Evolutionary conservation across 768 basidiomycete genomes (phyloP).

Genomic region (Pleurotus cornucopiae): DNA sequence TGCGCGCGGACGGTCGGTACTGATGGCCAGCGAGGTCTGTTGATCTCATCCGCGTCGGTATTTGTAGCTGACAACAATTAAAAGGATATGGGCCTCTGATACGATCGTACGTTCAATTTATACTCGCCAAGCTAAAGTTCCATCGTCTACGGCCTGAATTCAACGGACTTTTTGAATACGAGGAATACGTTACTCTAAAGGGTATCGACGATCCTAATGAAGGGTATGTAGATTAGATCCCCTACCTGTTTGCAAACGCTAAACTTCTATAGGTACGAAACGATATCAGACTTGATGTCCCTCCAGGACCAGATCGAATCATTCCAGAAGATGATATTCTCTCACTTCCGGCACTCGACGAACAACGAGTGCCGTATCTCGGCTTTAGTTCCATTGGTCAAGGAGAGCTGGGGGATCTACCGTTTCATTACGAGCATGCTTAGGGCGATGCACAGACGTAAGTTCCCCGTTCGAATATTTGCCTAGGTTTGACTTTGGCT

Average conservation of each 20-base stretch:
- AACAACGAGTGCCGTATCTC: conserved; percentile 99
- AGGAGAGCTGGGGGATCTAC: conserved; percentile 99
- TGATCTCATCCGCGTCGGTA: neutral
- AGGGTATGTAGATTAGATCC: conserved; percentile 56
- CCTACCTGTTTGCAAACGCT: conserved; percentile 3
- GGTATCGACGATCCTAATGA: conserved; percentile 99
- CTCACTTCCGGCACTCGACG: conserved; percentile 84
- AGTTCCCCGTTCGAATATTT: conserved; percentile 15
- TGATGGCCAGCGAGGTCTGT: conserved; percentile 71
- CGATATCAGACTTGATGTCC: conserved; percentile 95
- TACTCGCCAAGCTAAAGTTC: conserved; percentile 92
- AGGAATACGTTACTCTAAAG: conserved; percentile 96
- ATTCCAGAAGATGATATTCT: conserved; percentile 96
- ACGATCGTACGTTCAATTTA: conserved; percentile 93
- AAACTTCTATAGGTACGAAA: conserved; percentile 73
- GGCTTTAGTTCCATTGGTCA: conserved; percentile 91
- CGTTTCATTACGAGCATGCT: conserved; percentile 99
- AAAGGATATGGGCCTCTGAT: conserved; percentile 91
- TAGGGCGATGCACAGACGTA: conserved; percentile 92
- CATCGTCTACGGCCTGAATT: conserved; percentile 95
- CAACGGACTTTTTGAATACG: conserved; percentile 98
- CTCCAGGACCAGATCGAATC: conserved; percentile 98
- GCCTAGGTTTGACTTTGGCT: conserved; percentile 5
- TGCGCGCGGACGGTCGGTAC: conserved; percentile 85
- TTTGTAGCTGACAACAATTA: conserved; percentile 5